A percentile compares a stretch with the other conserved stretches of the same genome.
These are phyloP conservation scores for Wickerhamiella lipophila DNA, from an alignment of 805 yeast genomes.

Conservation along the genomic window DNA sequence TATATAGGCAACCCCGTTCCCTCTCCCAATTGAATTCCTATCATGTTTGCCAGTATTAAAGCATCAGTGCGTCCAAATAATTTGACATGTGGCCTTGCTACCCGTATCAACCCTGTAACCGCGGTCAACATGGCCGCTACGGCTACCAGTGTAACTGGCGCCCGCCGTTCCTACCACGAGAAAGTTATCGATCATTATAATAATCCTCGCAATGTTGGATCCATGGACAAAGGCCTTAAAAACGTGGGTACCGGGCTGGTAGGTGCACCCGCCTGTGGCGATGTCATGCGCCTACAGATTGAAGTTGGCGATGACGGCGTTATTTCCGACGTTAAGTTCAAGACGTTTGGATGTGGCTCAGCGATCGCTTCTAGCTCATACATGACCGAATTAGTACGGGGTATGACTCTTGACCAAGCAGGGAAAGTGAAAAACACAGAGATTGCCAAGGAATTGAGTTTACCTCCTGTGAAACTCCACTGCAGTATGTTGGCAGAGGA, in stretches of 20 bases:
- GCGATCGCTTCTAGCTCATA: constrained; percentile 95
- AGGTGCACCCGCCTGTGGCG: constrained; percentile 99
- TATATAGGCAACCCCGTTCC: neutral
- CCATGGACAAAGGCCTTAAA: constrained; percentile 60
- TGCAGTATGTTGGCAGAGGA: constrained; percentile 99
- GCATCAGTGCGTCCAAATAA: neutral
- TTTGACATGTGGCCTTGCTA: neutral
- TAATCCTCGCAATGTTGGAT: constrained; percentile 94
- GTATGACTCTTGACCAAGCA: constrained; percentile 89
- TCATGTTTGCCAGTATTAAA: neutral
- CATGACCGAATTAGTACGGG: constrained; percentile 90
- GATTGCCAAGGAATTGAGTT: constrained; percentile 84
- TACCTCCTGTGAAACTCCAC: constrained; percentile 95
- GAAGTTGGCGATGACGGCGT: constrained; percentile 85
- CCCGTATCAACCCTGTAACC: neutral
- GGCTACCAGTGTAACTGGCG: neutral
- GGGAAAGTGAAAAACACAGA: constrained; percentile 82
- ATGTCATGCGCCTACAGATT: constrained; percentile 94
- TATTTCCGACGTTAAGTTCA: constrained; percentile 89
- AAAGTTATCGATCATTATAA: constrained; percentile 92
- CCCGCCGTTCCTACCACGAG: constrained; percentile 49
- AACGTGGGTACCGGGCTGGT: constrained; percentile 94
- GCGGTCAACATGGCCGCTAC: neutral
- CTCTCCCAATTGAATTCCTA: neutral
- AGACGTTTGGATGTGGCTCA: constrained; percentile 98